Evolutionary conservation across 2,329 filamentous ascomycete species (phyloP), one percentile per base, ranked within the genome.

Genomic region (Hypoxylon sp.): DNA sequence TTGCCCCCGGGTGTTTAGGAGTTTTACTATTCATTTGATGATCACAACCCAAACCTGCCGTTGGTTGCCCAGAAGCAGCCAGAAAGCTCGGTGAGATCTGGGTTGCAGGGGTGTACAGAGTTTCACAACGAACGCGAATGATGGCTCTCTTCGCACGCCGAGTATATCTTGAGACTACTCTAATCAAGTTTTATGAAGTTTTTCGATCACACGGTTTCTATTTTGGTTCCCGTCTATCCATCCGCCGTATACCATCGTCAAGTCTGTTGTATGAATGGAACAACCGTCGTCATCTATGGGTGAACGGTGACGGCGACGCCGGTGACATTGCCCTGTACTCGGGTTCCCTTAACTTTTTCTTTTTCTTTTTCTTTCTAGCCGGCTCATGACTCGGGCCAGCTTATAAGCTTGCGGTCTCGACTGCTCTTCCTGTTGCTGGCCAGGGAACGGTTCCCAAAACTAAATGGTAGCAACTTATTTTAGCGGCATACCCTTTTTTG

Each of bases 1-100:
- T 60, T 43, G 37, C 56, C 60, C 64, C 54, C 44, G 64, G 64
- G 64, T 57, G 60, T 67, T 67, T 50, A 54, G 63, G 49, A 37
- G 52, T 57, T 26, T 26, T 26, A 26, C 24, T 58, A 47, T 37
- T 34, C n/a, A 57, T 52, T 41, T 2, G 48, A 46, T 34, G 24
- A 26, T 13, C 3, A 41, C 17, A 41, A 57, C 52, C 24, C n/a
- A n/a, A n/a, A n/a, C n/a, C n/a, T n/a, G n/a, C 7, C 24, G 24
- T 26, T 26, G 24, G 7, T 26, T 26, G 24, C 4, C 24, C 24
- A n/a, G n/a, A n/a, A n/a, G n/a, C n/a, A n/a, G n/a, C 24, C 24
- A 26, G 24, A 26, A 57, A 55, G 34, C 28, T 52, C 55, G 15
- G 50, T 44, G n/a, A 50, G 39, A 52, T 50, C 48, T 54, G 56